Evolutionary conservation across 805 yeast genomes (phyloP).

Genomic region (Suhomyces sp.): DNA sequence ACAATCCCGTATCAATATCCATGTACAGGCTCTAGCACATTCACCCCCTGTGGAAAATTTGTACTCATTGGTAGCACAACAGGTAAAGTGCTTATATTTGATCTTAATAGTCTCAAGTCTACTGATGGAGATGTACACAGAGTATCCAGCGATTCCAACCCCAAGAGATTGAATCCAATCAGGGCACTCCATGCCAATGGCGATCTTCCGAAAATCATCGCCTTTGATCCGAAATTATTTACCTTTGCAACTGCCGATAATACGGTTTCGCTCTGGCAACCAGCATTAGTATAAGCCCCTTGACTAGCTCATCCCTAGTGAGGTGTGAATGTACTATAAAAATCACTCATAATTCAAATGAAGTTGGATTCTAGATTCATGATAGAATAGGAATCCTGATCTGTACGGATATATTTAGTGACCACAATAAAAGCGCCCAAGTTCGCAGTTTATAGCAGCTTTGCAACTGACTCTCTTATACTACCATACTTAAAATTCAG

Average conservation of each 20-base stretch:
- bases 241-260: conserved; percentile 65
- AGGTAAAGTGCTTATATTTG: conserved; percentile 29
- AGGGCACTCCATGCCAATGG: conserved; percentile 20
- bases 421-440: no score
- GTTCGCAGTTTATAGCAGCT: no score
- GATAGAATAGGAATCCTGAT: no score
- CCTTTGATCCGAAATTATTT: conserved; percentile 62
- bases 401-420: no score
- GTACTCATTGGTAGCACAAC: conserved; percentile 32
- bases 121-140: conserved; percentile 19
- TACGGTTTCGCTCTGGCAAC: conserved; percentile 39
- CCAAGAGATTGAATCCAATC: conserved; percentile 21
- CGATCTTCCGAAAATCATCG: conserved; percentile 48
- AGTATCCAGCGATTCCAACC: conserved; percentile 19
- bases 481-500: no score
- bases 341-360: no score
- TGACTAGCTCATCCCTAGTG: no score
- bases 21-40: conserved; percentile 32
- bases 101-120: conserved; percentile 24
- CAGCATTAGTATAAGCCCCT: no score
- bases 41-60: conserved; percentile 42
- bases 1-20: conserved; percentile 31
- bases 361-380: no score
- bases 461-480: no score
- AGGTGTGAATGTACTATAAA: no score